Conservation (phyloP, 2,329 filamentous ascomycete genomes). For the Cladosporium sp. region DNA sequence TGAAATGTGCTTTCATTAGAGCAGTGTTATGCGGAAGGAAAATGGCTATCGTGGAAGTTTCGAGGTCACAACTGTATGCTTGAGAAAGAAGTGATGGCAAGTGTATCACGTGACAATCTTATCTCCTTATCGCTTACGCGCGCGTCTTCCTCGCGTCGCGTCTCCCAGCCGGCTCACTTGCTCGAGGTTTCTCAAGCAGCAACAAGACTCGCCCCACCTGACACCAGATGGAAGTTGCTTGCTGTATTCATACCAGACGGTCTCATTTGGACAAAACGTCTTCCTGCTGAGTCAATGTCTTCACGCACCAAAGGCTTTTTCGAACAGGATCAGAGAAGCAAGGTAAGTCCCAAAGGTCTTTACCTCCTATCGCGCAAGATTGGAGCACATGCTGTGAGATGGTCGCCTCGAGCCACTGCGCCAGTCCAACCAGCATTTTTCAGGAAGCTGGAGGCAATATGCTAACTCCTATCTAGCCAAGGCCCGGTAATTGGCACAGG, state of each 20-base stretch:
- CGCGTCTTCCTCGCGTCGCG: conserved; percentile 6
- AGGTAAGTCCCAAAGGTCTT: conserved; percentile 29
- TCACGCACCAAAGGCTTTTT: conserved; percentile 50
- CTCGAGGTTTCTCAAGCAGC: neutral
- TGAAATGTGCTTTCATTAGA: too few relatives aligned
- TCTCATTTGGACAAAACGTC: neutral
- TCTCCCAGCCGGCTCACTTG: neutral
- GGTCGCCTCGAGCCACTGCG: too few relatives aligned
- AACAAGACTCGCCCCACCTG: neutral
- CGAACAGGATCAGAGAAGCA: conserved; percentile 42
- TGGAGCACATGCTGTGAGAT: neutral
- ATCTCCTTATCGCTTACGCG: too few relatives aligned
- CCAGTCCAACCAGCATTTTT: neutral
- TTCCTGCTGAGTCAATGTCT: conserved; percentile 33
- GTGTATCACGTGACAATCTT: too few relatives aligned
- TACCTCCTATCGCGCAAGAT: too few relatives aligned
- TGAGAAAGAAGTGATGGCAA: too few relatives aligned
- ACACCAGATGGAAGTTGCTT: neutral
- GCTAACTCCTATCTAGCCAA: conserved; percentile 15
- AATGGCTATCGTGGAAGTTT: too few relatives aligned
- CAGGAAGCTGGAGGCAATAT: neutral
- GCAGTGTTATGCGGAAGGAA: too few relatives aligned
- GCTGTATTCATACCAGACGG: neutral
- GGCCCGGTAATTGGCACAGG: conserved; percentile 24
- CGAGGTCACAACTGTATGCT: too few relatives aligned